phyloP scores from a whole-genome alignment of 768 basidiomycete species.

The Boletales sp. region DNA sequence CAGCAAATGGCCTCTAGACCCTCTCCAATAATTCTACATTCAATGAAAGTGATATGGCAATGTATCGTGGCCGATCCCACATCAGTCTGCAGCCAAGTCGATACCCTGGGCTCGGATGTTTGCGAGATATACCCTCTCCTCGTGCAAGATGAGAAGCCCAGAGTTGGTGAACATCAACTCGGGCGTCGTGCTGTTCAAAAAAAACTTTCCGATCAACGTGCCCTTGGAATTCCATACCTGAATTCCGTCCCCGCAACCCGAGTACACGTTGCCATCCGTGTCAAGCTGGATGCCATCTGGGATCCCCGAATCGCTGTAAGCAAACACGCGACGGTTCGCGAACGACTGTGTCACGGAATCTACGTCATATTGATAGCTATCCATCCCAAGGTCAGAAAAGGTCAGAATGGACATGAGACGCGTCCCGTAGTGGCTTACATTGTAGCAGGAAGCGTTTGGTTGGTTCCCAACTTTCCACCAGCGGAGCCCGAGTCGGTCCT shows the following conservation, averaged over 20 bases:
- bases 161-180: constrained; percentile 41
- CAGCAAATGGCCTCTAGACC: too few relatives aligned
- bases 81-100: constrained; percentile 9
- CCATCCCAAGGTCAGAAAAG: background rate
- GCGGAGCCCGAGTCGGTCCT: constrained; percentile 30
- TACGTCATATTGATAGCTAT: constrained; percentile 68
- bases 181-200: constrained; percentile 36
- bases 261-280: constrained; percentile 59
- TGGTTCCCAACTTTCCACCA: constrained; percentile 44
- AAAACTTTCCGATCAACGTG: constrained; percentile 63
- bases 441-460: constrained; percentile 61
- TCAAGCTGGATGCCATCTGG: constrained; percentile 71
- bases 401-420: background rate
- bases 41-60: too few relatives aligned
- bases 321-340: constrained; percentile 61
- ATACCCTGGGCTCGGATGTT: constrained; percentile 33
- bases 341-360: constrained; percentile 52
- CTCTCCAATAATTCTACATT: too few relatives aligned
- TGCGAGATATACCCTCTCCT: constrained; percentile 38
- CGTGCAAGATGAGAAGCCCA: constrained; percentile 38
- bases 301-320: constrained; percentile 60
- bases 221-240: constrained; percentile 59
- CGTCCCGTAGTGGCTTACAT: constrained; percentile 43
- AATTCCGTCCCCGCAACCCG: constrained; percentile 65
- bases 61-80: background rate